Evolutionary conservation across 306 rosid genomes (phyloP), one percentile per base, ranked within the genome.

Genomic region (Pueraria montana): DNA sequence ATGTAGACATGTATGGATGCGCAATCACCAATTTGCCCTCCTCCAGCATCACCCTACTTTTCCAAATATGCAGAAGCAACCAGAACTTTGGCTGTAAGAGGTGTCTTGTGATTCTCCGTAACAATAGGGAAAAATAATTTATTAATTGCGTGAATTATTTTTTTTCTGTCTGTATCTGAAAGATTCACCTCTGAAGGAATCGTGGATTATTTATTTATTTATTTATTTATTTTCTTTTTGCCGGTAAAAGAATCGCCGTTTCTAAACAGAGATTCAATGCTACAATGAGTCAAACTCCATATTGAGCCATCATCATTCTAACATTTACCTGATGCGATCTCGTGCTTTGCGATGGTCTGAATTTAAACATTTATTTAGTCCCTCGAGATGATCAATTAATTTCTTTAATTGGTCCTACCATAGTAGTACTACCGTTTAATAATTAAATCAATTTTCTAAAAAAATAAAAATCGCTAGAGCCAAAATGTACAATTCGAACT

Each of bases 141-240:
- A 18, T 52, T 52, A 11, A 50, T 24, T 42, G 38, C 16, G 2
- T 72, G 30, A 80, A 72, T 32, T 80, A 61, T 48, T 9, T 42
- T 50, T 21, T 52, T 76, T 16, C 6, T 66, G 79, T 69, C 45
- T 6, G 65, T 36, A 58, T 85, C 26, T 69, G 23, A 68, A 75
- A 85, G 88, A 80, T 85, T 85, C 88, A 84, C 74, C 58, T 74
- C 5, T 8, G 62, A 69, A 48, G 32, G 85, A 84, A 85, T 85
- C 87, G 8, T 2, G 26, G 10, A 38, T 34, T 34, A 5, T 38
- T 38, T 38, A 38, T 1, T 18, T 20, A 0, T 56, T 52, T 55
- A n/a, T 40, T 56, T 71, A n/a, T 5, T 36, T 66, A 5, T n/a
- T 36, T n/a, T 12, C 1, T 34, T 64, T 13, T 6, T 78, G 45